These are phyloP conservation scores for Bolboschoenoplectus hybrid DNA, from an alignment of 202 grass and related monocot genomes.

Conservation along the genomic window DNA sequence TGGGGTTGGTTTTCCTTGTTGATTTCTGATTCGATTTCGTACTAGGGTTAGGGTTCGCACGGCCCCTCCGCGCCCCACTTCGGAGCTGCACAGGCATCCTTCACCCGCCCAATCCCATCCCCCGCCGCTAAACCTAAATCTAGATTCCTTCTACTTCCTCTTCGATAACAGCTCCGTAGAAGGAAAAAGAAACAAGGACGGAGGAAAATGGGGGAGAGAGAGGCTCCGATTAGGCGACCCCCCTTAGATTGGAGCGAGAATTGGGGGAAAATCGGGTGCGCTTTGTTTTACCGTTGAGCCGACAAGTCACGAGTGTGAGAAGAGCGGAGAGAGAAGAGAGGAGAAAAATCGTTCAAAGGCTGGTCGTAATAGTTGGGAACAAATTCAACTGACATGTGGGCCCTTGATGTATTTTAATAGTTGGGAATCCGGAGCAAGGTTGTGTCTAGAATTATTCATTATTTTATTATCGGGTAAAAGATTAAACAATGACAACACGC, in stretches of 20 bases:
- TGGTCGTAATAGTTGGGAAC: not conserved
- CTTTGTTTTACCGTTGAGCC: constrained; percentile 24
- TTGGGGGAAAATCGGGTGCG: constrained; percentile 25
- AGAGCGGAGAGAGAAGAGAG: not conserved
- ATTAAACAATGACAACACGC: not conserved
- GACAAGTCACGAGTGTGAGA: constrained; percentile 27
- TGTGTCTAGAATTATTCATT: not conserved
- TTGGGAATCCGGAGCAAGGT: not conserved
- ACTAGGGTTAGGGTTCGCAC: constrained; percentile 35
- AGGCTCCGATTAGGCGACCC: constrained; percentile 13
- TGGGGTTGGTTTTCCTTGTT: not conserved
- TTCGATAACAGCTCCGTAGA: not conserved
- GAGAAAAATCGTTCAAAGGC: not conserved
- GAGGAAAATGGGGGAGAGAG: not conserved
- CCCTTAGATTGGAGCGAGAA: constrained; percentile 12
- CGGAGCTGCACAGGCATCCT: constrained; percentile 38
- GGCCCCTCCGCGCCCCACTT: constrained; percentile 32
- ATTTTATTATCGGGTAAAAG: not conserved
- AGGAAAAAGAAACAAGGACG: constrained; percentile 1
- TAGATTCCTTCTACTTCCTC: constrained; percentile 11
- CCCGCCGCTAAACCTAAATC: constrained; percentile 28
- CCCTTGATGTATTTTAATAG: not conserved
- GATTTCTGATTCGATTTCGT: constrained; percentile 21
- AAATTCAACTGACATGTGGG: not conserved
- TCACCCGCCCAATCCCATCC: constrained; percentile 50